phyloP scores from a whole-genome alignment of 306 rosid species.

The Quercus gilva region DNA sequence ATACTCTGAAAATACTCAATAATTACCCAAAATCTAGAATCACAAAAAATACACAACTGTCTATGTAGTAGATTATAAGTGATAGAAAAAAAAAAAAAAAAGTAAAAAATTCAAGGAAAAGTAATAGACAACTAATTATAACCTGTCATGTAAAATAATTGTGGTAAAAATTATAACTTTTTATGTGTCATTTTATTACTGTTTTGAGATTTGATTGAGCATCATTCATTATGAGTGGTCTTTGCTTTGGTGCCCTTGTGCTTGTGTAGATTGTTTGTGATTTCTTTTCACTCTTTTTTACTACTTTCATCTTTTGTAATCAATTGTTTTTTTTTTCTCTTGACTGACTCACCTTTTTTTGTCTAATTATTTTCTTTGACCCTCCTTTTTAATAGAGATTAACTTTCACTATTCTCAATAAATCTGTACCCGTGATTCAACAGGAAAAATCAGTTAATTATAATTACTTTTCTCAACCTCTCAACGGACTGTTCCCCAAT shows the following conservation, averaged over 20 bases:
- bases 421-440: background rate
- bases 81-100: no score
- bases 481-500: no score
- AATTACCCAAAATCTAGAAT: no score
- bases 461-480: no score
- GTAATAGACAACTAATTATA: fast-evolving
- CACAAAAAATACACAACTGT: no score
- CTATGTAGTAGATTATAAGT: no score
- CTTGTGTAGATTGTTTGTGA: no score
- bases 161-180: fast-evolving
- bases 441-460: background rate
- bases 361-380: background rate
- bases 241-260: background rate
- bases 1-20: no score
- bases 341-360: background rate
- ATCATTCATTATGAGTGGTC: background rate
- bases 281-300: background rate
- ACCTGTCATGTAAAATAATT: fast-evolving
- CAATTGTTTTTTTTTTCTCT: background rate
- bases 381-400: background rate
- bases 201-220: constrained; percentile 1
- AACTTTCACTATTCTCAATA: background rate
- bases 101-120: no score
- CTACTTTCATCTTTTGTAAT: background rate
- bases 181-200: background rate